Percentiles rank a stretch among this genome's conserved stretches.
Evolutionary conservation across 495 filamentous ascomycete species (phyloP).

Genomic region (Viridothelium virens): DNA sequence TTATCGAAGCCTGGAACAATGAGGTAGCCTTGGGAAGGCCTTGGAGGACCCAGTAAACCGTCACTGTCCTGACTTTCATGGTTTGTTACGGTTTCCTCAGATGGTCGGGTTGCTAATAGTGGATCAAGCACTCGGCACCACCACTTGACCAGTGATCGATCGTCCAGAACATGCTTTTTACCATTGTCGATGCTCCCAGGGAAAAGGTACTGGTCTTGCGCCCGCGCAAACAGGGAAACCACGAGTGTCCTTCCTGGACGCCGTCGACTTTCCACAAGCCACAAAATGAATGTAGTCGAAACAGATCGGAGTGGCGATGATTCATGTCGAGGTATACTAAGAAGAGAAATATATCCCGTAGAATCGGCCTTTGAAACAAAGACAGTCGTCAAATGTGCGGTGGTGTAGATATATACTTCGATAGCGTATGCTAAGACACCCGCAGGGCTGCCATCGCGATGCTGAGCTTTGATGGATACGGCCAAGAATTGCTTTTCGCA

Average conservation of each 20-base stretch:
- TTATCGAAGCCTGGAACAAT: constrained; percentile 76
- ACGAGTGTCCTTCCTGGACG: constrained; percentile 60
- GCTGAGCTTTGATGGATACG: constrained; percentile 48
- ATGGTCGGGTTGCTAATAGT: constrained; percentile 36
- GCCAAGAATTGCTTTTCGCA: constrained; percentile 83
- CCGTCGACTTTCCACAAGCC: constrained; percentile 56
- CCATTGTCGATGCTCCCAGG: constrained; percentile 79
- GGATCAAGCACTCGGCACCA: constrained; percentile 86
- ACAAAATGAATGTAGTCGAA: constrained; percentile 64
- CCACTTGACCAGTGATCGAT: constrained; percentile 83
- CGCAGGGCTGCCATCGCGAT: constrained; percentile 8
- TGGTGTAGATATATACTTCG: constrained; percentile 63
- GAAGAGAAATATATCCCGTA: constrained; percentile 71
- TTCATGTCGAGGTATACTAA: constrained; percentile 50
- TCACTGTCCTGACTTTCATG: constrained; percentile 6
- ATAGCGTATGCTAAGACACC: constrained; percentile 60
- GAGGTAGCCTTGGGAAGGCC: constrained; percentile 58
- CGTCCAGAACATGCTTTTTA: constrained; percentile 88
- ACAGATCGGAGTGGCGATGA: constrained; percentile 68
- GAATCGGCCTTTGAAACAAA: constrained; percentile 98
- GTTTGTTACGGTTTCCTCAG: constrained; percentile 22
- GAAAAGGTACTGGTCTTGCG: constrained; percentile 92
- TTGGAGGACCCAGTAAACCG: constrained; percentile 18
- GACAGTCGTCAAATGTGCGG: constrained; percentile 68
- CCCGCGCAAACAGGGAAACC: constrained; percentile 83